Conservation (phyloP, 2,329 filamentous ascomycete genomes). For the Hypoxylon sp. region DNA sequence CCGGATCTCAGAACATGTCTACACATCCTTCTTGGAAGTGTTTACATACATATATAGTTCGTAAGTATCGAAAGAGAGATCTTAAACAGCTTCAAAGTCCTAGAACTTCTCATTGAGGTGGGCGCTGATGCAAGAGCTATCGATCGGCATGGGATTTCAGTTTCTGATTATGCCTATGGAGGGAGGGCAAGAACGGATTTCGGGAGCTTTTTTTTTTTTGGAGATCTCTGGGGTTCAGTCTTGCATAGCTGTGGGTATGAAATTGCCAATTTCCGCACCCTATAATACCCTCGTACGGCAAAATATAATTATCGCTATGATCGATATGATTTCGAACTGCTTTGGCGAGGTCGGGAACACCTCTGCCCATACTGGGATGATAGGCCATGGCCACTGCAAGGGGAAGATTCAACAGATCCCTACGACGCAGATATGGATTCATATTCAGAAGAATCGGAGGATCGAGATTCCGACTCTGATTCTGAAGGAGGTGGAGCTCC, state of each 20-base stretch:
- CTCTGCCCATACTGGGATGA: slow-evolving; percentile 11
- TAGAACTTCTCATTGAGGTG: not conserved
- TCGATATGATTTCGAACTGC: not conserved
- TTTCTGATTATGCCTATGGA: not conserved
- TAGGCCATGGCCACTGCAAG: not conserved
- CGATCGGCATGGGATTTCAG: not conserved
- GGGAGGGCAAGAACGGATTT: not conserved
- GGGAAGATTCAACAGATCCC: not conserved
- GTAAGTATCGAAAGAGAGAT: too few species aligned
- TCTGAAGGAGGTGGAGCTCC: not conserved
- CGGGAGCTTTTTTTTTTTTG: not conserved
- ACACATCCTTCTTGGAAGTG: not conserved
- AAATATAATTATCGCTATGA: not conserved
- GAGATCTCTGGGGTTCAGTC: slow-evolving; percentile 3
- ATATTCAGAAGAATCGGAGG: not conserved
- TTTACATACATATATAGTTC: not conserved
- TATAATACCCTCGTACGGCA: not conserved
- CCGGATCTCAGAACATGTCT: not conserved
- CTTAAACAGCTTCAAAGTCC: not conserved
- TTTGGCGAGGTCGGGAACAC: slow-evolving; percentile 6
- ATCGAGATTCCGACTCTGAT: not conserved
- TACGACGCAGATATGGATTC: not conserved
- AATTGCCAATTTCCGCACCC: not conserved
- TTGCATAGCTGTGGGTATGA: not conserved
- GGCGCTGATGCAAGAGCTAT: not conserved